These are phyloP conservation scores for Tilletia horrida DNA, from an alignment of 1,284 basidiomycete species.

Conservation along the genomic window DNA sequence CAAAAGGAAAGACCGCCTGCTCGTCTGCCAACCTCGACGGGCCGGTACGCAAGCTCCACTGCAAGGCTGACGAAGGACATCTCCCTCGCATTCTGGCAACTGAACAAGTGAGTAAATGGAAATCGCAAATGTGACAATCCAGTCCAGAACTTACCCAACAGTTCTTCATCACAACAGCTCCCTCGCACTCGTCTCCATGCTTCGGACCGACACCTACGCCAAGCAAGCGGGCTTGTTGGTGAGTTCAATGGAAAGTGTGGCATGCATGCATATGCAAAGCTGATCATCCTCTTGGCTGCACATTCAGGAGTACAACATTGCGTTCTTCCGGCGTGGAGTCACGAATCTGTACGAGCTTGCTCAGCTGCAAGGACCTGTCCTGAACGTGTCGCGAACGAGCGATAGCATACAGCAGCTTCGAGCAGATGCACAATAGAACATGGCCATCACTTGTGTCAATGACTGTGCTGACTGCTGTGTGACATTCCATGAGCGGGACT, in stretches of 20 bases:
- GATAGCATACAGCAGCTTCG: background rate
- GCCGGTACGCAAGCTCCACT: slow-evolving; percentile 1
- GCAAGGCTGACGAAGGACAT: slow-evolving; percentile 13
- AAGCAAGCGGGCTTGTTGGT: slow-evolving; percentile 11
- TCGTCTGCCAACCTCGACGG: background rate
- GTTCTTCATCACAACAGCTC: background rate
- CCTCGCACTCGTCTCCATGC: slow-evolving; percentile 4
- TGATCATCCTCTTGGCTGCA: background rate
- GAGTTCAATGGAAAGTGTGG: background rate
- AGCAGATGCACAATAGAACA: no score
- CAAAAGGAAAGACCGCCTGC: background rate
- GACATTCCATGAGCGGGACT: no score
- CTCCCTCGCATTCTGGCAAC: slow-evolving; percentile 14
- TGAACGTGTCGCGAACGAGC: background rate
- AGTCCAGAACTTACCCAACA: background rate
- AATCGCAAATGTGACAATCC: background rate
- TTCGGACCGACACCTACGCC: background rate
- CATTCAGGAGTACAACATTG: slow-evolving; percentile 14
- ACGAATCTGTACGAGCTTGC: slow-evolving; percentile 12
- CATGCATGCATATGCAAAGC: no score
- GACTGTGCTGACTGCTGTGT: no score
- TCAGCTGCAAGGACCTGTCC: slow-evolving; percentile 13
- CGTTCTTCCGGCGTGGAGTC: slow-evolving; percentile 13
- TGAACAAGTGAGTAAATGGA: background rate
- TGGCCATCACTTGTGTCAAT: no score